Conservation (phyloP, 116 monocot species). For the Phalaenopsis hybrid region DNA sequence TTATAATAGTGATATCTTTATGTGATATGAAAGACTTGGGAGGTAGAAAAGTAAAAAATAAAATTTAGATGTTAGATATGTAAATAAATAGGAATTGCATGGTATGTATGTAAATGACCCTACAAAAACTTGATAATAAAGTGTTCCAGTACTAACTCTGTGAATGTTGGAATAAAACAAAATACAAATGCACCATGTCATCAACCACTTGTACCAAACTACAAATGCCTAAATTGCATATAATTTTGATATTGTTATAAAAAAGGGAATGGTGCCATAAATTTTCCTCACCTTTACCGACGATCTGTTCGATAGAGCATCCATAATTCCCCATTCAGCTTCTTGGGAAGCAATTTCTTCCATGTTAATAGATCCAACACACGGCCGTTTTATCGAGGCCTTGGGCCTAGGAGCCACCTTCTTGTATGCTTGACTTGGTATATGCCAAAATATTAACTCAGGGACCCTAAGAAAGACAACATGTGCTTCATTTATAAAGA, state of each 20-base stretch:
- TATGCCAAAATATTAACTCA: constrained; percentile 87
- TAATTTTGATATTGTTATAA: not conserved
- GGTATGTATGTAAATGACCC: no score
- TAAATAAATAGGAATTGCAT: no score
- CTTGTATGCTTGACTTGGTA: constrained; percentile 69
- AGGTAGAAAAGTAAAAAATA: no score
- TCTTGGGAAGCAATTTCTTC: constrained; percentile 74
- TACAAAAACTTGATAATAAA: no score
- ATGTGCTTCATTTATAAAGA: not conserved
- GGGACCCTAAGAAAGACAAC: constrained; percentile 34
- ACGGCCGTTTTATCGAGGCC: constrained; percentile 39
- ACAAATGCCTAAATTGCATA: not conserved
- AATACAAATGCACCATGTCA: not conserved
- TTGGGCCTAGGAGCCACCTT: constrained; percentile 50
- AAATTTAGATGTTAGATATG: no score
- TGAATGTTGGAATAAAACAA: not conserved
- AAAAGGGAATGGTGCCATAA: not conserved
- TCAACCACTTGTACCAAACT: not conserved
- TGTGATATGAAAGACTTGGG: no score
- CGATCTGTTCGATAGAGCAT: constrained; percentile 36
- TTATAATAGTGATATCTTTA: no score
- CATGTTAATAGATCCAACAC: constrained; percentile 78
- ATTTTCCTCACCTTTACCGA: constrained; percentile 59
- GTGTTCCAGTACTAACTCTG: not conserved
- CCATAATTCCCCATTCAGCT: constrained; percentile 86